phyloP scores from a whole-genome alignment of 768 basidiomycete genomes.

The Podaxis sp. region DNA sequence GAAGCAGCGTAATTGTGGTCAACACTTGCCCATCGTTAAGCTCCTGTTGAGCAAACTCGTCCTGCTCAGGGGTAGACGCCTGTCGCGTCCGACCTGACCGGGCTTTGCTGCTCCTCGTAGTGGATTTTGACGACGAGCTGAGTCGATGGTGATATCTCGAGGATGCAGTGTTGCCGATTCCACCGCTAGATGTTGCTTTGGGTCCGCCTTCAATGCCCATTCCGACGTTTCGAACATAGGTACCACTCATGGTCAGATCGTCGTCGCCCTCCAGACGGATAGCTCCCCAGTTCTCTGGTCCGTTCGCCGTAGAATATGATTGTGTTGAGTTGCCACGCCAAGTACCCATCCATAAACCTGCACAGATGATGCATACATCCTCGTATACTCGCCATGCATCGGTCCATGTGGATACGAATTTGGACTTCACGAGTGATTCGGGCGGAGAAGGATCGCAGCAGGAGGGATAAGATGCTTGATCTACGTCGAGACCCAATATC shows the following conservation, averaged over 20 bases:
- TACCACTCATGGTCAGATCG: conserved; percentile 42
- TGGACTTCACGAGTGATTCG: conserved; percentile 32
- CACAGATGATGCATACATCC: conserved; percentile 81
- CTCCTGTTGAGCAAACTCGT: conserved; percentile 18
- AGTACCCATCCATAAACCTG: conserved; percentile 76
- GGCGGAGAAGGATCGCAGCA: conserved; percentile 38
- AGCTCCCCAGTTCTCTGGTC: conserved; percentile 54
- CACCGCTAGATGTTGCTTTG: conserved; percentile 24
- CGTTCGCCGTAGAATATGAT: conserved; percentile 50
- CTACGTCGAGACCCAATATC: conserved; percentile 57
- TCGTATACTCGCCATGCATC: conserved; percentile 84
- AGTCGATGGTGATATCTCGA: conserved; percentile 10
- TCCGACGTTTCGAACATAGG: conserved; percentile 57
- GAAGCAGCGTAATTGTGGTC: conserved; percentile 57
- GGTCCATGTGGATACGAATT: conserved; percentile 47
- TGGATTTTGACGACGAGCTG: conserved; percentile 32
- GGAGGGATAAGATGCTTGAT: conserved; percentile 25
- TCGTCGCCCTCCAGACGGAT: conserved; percentile 69
- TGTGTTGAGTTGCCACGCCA: conserved; percentile 52
- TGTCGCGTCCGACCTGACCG: conserved; percentile 44
- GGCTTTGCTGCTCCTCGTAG: conserved; percentile 44
- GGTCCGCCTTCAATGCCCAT: conserved; percentile 74
- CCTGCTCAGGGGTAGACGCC: conserved; percentile 28
- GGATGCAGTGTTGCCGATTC: conserved; percentile 13
- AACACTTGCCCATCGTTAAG: conserved; percentile 34